Evolutionary conservation across 768 basidiomycete genomes (phyloP).

Genomic region (Russula sp.): DNA sequence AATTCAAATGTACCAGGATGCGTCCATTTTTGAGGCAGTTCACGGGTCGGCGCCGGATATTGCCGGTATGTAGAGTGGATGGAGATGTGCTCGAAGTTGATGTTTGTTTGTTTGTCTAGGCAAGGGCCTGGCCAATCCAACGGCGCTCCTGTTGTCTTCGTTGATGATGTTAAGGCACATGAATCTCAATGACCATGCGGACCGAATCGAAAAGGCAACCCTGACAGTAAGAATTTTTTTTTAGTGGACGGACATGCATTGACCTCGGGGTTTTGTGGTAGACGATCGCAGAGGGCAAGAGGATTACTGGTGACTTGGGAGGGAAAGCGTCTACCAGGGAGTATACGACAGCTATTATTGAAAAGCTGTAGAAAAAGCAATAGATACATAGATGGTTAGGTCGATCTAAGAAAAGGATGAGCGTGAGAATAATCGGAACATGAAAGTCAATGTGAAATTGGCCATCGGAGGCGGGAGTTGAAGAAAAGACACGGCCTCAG

Average conservation of each 20-base stretch:
- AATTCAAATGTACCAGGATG: conserved; percentile 54
- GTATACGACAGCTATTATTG: conserved; percentile 84
- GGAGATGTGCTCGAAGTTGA: background rate
- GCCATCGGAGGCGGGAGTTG: background rate
- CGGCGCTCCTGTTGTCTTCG: conserved; percentile 90
- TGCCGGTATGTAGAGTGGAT: conserved; percentile 52
- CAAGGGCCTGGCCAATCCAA: conserved; percentile 96
- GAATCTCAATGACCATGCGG: conserved; percentile 77
- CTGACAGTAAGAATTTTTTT: conserved; percentile 50
- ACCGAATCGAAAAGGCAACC: conserved; percentile 87
- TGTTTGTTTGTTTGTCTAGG: conserved; percentile 37
- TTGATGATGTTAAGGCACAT: conserved; percentile 99
- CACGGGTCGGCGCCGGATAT: conserved; percentile 99
- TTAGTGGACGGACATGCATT: conserved; percentile 2
- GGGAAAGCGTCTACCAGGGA: conserved; percentile 87
- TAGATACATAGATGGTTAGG: background rate
- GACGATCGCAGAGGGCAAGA: conserved; percentile 97
- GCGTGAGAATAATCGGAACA: conserved; percentile 24
- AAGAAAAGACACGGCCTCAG: background rate
- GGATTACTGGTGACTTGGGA: conserved; percentile 92
- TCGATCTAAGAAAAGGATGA: background rate
- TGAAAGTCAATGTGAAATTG: conserved; percentile 10
- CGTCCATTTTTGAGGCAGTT: conserved; percentile 98
- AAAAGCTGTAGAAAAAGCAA: conserved; percentile 42
- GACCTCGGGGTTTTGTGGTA: conserved; percentile 30